A percentile compares a stretch with the other conserved stretches of the same genome.
Evolutionary conservation across 2,329 filamentous ascomycete genomes (phyloP).

Genomic region (Venturia nashicola): DNA sequence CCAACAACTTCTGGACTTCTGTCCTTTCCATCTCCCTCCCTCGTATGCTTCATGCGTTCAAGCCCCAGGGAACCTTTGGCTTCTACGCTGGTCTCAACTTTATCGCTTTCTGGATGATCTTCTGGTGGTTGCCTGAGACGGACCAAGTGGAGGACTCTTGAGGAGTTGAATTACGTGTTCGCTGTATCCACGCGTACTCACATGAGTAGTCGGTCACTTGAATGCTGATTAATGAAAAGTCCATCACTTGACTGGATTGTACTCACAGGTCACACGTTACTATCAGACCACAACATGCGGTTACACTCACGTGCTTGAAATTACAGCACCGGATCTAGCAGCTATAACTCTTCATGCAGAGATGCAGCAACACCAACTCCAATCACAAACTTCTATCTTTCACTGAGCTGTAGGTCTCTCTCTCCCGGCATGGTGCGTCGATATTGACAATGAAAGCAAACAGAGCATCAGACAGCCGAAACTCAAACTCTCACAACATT

Average conservation of each 20-base stretch:
- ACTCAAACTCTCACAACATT: too few species aligned
- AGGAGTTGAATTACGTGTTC: conserved; percentile 40
- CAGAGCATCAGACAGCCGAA: too few species aligned
- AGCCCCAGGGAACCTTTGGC: conserved; percentile 43
- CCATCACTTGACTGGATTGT: background rate
- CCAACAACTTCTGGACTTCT: conserved; percentile 46
- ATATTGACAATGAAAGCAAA: too few species aligned
- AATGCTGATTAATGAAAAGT: background rate
- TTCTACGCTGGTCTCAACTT: conserved; percentile 52
- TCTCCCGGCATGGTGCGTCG: too few species aligned
- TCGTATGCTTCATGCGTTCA: conserved; percentile 40
- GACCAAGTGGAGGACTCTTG: conserved; percentile 35
- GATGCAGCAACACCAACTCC: background rate
- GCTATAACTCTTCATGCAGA: too few species aligned
- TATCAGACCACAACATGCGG: background rate
- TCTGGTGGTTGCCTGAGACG: conserved; percentile 43
- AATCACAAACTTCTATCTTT: background rate
- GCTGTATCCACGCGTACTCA: conserved; percentile 30
- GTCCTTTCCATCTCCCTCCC: conserved; percentile 54
- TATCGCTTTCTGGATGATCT: conserved; percentile 50
- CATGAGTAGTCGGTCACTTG: conserved; percentile 14
- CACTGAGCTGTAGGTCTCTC: background rate
- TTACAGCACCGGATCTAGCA: too few species aligned
- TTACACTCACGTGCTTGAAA: background rate
- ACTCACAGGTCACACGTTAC: background rate